Percentiles rank a stretch among this genome's conserved stretches.
phyloP scores from a whole-genome alignment of 2,329 filamentous ascomycete genomes.

The Fusarium gaditjirri region DNA sequence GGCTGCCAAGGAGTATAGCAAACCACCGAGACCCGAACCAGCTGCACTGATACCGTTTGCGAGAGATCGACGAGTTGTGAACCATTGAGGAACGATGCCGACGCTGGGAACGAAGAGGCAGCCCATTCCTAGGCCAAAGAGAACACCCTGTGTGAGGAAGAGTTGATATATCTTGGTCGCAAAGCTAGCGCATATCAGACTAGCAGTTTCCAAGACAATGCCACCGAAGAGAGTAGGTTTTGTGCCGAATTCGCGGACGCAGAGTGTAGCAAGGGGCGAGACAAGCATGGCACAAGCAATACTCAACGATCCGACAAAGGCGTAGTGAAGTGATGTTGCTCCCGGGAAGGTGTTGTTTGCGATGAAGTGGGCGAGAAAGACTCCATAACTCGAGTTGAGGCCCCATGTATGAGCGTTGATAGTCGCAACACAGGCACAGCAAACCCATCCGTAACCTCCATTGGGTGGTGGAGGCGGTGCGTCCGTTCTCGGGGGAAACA shows the following conservation, averaged over 20 bases:
- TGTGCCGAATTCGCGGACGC: constrained; percentile 71
- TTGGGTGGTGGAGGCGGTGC: constrained; percentile 58
- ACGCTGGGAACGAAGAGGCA: constrained; percentile 78
- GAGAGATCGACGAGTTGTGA: constrained; percentile 72
- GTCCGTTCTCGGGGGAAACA: constrained; percentile 22
- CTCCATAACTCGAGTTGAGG: constrained; percentile 64
- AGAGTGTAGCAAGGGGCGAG: constrained; percentile 73
- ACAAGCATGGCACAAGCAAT: constrained; percentile 66
- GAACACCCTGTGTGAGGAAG: constrained; percentile 77
- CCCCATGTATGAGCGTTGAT: constrained; percentile 81
- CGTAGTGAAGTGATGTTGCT: constrained; percentile 73
- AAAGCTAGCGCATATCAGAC: constrained; percentile 77
- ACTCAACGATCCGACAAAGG: constrained; percentile 72
- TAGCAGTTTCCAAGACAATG: constrained; percentile 69
- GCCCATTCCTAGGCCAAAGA: constrained; percentile 83
- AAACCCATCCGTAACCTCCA: constrained; percentile 67
- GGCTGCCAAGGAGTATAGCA: constrained; percentile 73
- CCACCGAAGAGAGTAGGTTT: constrained; percentile 72
- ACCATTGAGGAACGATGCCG: constrained; percentile 79
- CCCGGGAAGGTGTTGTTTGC: constrained; percentile 69
- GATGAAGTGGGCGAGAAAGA: constrained; percentile 68
- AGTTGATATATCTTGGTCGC: constrained; percentile 77
- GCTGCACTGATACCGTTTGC: constrained; percentile 75
- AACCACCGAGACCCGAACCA: constrained; percentile 80
- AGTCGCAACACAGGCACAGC: constrained; percentile 52